Percentiles rank a stretch among this genome's conserved stretches.
Evolutionary conservation across 352 stramenopile species (phyloP).

Genomic region (Phytophthora uliginosa): DNA sequence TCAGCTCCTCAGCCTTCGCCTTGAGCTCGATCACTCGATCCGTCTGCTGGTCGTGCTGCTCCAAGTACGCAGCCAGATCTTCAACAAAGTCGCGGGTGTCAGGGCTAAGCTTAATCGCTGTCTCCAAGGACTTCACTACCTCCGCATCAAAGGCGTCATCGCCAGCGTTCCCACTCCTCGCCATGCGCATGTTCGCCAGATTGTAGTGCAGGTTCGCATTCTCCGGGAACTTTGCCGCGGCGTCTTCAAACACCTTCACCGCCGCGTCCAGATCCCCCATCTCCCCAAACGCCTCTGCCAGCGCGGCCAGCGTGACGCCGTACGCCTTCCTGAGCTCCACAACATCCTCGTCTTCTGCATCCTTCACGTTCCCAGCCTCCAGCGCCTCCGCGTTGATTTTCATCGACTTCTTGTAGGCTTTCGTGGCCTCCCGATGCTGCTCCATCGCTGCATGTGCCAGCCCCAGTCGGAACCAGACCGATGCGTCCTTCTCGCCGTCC

Average conservation of each 20-base stretch:
- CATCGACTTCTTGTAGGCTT: slow-evolving; percentile 49
- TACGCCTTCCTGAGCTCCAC: slow-evolving; percentile 53
- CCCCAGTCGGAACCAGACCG: slow-evolving; percentile 65
- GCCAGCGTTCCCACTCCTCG: slow-evolving; percentile 36
- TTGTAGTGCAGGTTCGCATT: slow-evolving; percentile 79
- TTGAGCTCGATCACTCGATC: slow-evolving; percentile 31
- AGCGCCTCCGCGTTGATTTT: slow-evolving; percentile 35
- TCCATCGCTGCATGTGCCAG: slow-evolving; percentile 47
- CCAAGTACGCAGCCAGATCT: slow-evolving; percentile 55
- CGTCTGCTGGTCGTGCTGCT: slow-evolving; percentile 31
- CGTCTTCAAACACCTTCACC: slow-evolving; percentile 58
- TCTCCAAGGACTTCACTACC: slow-evolving; percentile 46
- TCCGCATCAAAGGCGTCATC: slow-evolving; percentile 31
- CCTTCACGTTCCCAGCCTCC: slow-evolving; percentile 7
- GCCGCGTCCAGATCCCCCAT: slow-evolving; percentile 62
- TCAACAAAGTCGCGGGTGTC: slow-evolving; percentile 62
- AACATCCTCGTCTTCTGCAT: slow-evolving; percentile 18
- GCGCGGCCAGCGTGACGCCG: slow-evolving; percentile 58
- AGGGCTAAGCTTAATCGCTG: slow-evolving; percentile 49
- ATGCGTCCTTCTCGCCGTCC: slow-evolving; percentile 49
- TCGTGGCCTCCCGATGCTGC: slow-evolving; percentile 43
- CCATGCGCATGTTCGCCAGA: slow-evolving; percentile 74
- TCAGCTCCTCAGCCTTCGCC: slow-evolving; percentile 26
- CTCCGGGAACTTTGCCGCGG: slow-evolving; percentile 39
- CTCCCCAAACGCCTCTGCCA: slow-evolving; percentile 66